A percentile compares a stretch with the other conserved stretches of the same genome.
Evolutionary conservation across 352 stramenopile genomes (phyloP).

Genomic region (Globisporangium rhizosaccharum): DNA sequence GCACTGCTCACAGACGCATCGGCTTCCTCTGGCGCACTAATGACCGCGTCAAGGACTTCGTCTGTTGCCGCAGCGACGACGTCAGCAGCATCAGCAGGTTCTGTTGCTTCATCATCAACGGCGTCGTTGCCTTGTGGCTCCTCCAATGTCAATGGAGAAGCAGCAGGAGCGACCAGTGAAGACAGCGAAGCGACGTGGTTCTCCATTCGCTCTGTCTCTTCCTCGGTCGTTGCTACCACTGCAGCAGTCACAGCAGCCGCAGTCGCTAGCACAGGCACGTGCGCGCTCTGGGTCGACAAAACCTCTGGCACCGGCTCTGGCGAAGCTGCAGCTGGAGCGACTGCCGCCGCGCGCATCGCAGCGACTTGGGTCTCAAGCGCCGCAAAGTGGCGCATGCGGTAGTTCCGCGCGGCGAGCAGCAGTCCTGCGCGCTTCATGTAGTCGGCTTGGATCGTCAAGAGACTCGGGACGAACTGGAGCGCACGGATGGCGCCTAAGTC

Average conservation of each 20-base stretch:
- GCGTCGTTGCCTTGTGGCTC: not conserved
- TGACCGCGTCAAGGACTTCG: not conserved
- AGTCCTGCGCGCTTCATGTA: slow-evolving; percentile 49
- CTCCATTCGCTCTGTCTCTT: not conserved
- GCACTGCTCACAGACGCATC: not conserved
- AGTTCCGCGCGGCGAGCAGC: slow-evolving; percentile 46
- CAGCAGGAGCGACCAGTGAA: not conserved
- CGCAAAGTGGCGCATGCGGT: slow-evolving; percentile 35
- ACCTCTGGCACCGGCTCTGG: not conserved
- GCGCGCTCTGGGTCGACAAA: not conserved
- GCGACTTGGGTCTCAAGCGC: slow-evolving; percentile 32
- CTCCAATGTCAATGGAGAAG: not conserved
- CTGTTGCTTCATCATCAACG: not conserved
- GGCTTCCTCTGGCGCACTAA: not conserved
- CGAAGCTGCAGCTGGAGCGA: not conserved
- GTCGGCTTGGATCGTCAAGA: slow-evolving; percentile 60
- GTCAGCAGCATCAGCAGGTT: not conserved
- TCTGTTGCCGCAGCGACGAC: not conserved
- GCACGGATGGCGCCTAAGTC: slow-evolving; percentile 51
- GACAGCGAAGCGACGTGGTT: not conserved
- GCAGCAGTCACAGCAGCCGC: not conserved
- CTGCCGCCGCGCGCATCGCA: slow-evolving; percentile 2
- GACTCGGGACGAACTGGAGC: slow-evolving; percentile 59
- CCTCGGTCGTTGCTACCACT: not conserved
- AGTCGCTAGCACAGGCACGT: too few species aligned